phyloP scores from a whole-genome alignment of 2,329 filamentous ascomycete genomes.

The Beauveria rudraprayagi region DNA sequence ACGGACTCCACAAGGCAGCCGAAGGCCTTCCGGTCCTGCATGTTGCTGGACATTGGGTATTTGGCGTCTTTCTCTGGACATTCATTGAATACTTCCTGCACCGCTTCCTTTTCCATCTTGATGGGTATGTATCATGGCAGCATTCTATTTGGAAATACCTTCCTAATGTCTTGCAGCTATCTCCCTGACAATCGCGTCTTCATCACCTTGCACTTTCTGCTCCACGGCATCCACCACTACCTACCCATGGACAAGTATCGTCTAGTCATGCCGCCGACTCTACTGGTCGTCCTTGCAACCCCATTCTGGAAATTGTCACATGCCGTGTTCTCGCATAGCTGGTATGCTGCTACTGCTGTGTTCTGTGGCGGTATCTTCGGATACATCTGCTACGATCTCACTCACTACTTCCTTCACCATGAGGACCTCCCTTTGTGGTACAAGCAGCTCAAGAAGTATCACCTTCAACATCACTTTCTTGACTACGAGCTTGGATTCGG shows the following conservation, averaged over 20 bases:
- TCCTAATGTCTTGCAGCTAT: slow-evolving; percentile 46
- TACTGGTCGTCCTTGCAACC: slow-evolving; percentile 74
- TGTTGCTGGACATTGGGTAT: slow-evolving; percentile 54
- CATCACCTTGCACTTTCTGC: slow-evolving; percentile 81
- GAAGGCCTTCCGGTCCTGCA: slow-evolving; percentile 45
- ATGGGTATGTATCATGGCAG: slow-evolving; percentile 55
- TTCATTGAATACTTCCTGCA: slow-evolving; percentile 85
- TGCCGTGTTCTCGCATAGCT: slow-evolving; percentile 71
- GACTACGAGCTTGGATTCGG: slow-evolving; percentile 98
- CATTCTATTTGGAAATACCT: not conserved
- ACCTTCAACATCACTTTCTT: slow-evolving; percentile 93
- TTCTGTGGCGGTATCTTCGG: slow-evolving; percentile 91
- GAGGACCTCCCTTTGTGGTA: slow-evolving; percentile 85
- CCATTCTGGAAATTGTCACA: slow-evolving; percentile 95
- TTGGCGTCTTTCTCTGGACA: slow-evolving; percentile 76
- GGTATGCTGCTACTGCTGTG: slow-evolving; percentile 69
- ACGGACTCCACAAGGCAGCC: slow-evolving; percentile 60
- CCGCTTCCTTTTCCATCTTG: slow-evolving; percentile 87
- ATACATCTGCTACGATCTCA: slow-evolving; percentile 93
- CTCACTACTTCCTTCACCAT: slow-evolving; percentile 98
- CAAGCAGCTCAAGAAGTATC: slow-evolving; percentile 91
- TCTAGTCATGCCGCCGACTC: slow-evolving; percentile 89
- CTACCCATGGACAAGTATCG: slow-evolving; percentile 98
- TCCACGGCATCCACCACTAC: slow-evolving; percentile 97
- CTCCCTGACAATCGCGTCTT: slow-evolving; percentile 87